Evolutionary conservation across 257 asterid species (phyloP).

Genomic region (Salvia miltiorrhiza): DNA sequence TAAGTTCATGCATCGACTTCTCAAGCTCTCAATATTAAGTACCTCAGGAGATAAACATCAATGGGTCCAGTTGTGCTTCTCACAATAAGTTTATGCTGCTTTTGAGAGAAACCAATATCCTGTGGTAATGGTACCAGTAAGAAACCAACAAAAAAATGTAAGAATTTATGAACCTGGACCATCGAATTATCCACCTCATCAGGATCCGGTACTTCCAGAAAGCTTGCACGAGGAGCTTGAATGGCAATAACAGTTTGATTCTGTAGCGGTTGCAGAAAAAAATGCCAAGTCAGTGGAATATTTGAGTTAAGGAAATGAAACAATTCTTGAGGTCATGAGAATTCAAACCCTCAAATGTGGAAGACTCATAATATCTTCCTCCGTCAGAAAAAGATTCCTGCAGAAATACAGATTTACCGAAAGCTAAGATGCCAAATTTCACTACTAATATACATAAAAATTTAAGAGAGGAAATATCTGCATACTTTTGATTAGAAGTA

Average conservation of each 20-base stretch:
- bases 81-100: slow-evolving; percentile 51
- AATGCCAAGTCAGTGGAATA: slow-evolving; percentile 7
- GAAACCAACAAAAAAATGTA: neutral
- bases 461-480: slow-evolving; percentile 9
- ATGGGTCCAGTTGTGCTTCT: slow-evolving; percentile 75
- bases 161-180: neutral
- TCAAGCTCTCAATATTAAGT: slow-evolving; percentile 7
- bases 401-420: slow-evolving; percentile 16
- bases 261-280: slow-evolving; percentile 37
- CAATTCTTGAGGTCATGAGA: neutral
- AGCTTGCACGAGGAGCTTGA: slow-evolving; percentile 81
- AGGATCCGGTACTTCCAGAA: slow-evolving; percentile 75
- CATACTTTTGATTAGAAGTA: slow-evolving; percentile 49
- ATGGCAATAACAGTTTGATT: slow-evolving; percentile 56
- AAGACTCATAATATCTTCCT: slow-evolving; percentile 64
- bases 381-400: slow-evolving; percentile 67
- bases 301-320: slow-evolving; percentile 15
- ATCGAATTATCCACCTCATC: slow-evolving; percentile 49
- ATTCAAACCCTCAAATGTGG: slow-evolving; percentile 56
- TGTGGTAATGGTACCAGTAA: slow-evolving; percentile 31
- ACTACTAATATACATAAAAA: neutral
- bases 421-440: slow-evolving; percentile 22
- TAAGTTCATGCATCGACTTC: neutral
- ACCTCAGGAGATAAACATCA: slow-evolving; percentile 64
- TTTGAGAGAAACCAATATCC: slow-evolving; percentile 45